Evolutionary conservation across 805 yeast genomes (phyloP).

Genomic region (Candida ovalis): DNA sequence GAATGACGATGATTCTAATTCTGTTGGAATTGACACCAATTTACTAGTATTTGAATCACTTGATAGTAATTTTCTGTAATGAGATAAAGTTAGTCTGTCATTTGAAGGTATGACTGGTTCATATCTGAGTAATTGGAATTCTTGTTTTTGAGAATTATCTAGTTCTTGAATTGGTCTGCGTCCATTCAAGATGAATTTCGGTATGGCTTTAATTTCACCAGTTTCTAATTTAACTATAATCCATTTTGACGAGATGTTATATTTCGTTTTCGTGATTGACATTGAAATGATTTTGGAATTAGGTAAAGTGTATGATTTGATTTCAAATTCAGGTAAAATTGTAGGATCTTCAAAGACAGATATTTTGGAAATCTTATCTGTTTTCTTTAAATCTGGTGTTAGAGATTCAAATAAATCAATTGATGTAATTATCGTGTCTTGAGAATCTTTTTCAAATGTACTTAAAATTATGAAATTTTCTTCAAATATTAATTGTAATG

Average conservation of each 20-base stretch:
- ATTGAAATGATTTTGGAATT: conserved; percentile 46
- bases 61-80: conserved; percentile 39
- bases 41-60: conserved; percentile 21
- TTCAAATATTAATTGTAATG: conserved; percentile 57
- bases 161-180: conserved; percentile 59
- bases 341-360: conserved; percentile 15
- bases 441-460: conserved; percentile 47
- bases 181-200: conserved; percentile 64
- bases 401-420: conserved; percentile 76
- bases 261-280: conserved; percentile 52
- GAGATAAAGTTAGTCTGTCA: conserved; percentile 48
- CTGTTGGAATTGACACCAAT: conserved; percentile 52
- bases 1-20: conserved; percentile 76
- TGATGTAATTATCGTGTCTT: conserved; percentile 55
- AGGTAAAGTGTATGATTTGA: conserved; percentile 62
- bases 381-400: conserved; percentile 43
- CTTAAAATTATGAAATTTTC: conserved; percentile 83
- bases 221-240: conserved; percentile 53
- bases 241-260: conserved; percentile 66
- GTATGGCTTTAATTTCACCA: conserved; percentile 67
- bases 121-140: conserved; percentile 59
- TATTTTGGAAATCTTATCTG: conserved; percentile 1
- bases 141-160: conserved; percentile 48
- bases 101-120: conserved; percentile 55
- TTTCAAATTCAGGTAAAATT: conserved; percentile 43